These are phyloP conservation scores for Puccinia horiana DNA, from an alignment of 1,284 basidiomycete genomes.

Conservation along the genomic window DNA sequence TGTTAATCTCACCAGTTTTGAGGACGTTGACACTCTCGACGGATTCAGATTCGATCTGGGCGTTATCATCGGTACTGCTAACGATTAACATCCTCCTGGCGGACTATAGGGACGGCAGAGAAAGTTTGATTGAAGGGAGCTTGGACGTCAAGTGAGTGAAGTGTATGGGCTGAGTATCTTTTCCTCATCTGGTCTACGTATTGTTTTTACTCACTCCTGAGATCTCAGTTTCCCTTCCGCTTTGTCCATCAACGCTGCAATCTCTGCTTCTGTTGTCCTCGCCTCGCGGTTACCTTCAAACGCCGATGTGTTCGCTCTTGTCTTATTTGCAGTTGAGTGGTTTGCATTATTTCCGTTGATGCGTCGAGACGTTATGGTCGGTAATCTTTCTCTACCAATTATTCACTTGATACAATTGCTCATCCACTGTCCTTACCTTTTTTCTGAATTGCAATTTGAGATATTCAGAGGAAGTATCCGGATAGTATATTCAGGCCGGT, in stretches of 20 bases:
- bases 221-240: constrained; percentile 75
- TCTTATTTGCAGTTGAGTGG: constrained; percentile 78
- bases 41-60: constrained; percentile 96
- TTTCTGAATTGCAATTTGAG: not conserved
- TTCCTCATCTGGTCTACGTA: not conserved
- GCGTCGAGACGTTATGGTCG: constrained; percentile 74
- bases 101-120: constrained; percentile 65
- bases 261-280: constrained; percentile 89
- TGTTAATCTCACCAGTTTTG: constrained; percentile 86
- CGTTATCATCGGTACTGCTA: constrained; percentile 72
- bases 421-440: constrained; percentile 62
- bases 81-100: constrained; percentile 68
- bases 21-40: constrained; percentile 90
- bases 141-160: constrained; percentile 51
- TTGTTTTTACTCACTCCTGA: constrained; percentile 52
- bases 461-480: constrained; percentile 34
- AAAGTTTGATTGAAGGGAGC: constrained; percentile 52
- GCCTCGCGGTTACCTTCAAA: constrained; percentile 84
- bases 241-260: constrained; percentile 88
- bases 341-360: constrained; percentile 84
- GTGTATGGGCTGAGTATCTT: constrained; percentile 49
- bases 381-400: constrained; percentile 52
- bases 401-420: constrained; percentile 54
- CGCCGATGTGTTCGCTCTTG: constrained; percentile 82
- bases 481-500: constrained; percentile 28